Conservation (phyloP, 768 basidiomycete species). For the Mycena rosella region DNA sequence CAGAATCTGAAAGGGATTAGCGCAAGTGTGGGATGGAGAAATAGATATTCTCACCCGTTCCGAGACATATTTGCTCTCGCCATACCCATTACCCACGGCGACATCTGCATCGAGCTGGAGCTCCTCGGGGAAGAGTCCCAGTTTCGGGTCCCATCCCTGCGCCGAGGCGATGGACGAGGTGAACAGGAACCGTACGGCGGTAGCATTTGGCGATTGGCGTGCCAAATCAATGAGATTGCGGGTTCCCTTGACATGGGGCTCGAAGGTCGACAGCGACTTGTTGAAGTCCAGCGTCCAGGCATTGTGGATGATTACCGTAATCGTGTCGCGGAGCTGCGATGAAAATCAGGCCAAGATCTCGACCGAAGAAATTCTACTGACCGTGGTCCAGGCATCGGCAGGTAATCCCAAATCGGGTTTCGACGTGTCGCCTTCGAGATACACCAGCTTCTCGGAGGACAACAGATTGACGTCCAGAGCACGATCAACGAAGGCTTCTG, state of each 20-base stretch:
- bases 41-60: conserved; percentile 45
- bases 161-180: conserved; percentile 52
- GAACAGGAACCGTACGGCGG: conserved; percentile 49
- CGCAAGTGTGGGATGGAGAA: conserved; percentile 32
- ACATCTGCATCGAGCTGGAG: conserved; percentile 42
- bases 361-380: conserved; percentile 35
- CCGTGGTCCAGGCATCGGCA: conserved; percentile 38
- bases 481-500: conserved; percentile 24
- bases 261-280: conserved; percentile 57
- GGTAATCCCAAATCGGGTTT: conserved; percentile 41
- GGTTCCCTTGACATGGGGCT: conserved; percentile 56
- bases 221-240: conserved; percentile 57
- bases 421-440: conserved; percentile 46
- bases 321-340: conserved; percentile 40
- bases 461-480: conserved; percentile 21
- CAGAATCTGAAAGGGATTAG: conserved; percentile 44
- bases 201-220: conserved; percentile 30
- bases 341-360: not conserved
- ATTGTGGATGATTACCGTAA: conserved; percentile 51
- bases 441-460: conserved; percentile 35
- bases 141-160: conserved; percentile 40
- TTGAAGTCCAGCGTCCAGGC: conserved; percentile 67
- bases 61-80: conserved; percentile 51
- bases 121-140: too few relatives aligned
- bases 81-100: conserved; percentile 49